A percentile compares a stretch with the other conserved stretches of the same genome.
phyloP scores from a whole-genome alignment of 2,329 filamentous ascomycete genomes.

The Xylaria digitata region DNA sequence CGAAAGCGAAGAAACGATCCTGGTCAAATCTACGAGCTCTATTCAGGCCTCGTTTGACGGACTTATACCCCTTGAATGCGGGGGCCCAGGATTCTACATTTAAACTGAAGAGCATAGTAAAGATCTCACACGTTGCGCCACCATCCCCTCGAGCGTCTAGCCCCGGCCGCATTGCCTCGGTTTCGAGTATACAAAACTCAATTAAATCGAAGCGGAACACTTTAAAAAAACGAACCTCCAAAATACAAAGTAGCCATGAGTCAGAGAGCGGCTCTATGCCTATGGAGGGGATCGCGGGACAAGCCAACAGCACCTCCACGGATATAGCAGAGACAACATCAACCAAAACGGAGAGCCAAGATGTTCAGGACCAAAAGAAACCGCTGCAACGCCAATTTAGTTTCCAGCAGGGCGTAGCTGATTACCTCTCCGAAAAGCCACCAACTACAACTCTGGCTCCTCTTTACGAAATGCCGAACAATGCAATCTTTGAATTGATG shows the following conservation, averaged over 20 bases:
- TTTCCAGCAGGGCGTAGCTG: slow-evolving; percentile 29
- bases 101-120: slow-evolving; percentile 25
- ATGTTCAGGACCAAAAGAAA: slow-evolving; percentile 6
- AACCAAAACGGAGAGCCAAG: neutral
- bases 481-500: slow-evolving; percentile 34
- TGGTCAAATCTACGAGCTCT: slow-evolving; percentile 35
- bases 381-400: slow-evolving; percentile 30
- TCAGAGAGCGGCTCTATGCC: slow-evolving; percentile 11
- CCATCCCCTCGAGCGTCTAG: neutral
- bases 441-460: neutral
- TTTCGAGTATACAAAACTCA: slow-evolving; percentile 6
- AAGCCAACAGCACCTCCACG: slow-evolving; percentile 11
- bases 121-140: slow-evolving; percentile 14
- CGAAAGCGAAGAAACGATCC: slow-evolving; percentile 33
- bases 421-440: slow-evolving; percentile 12
- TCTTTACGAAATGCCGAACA: slow-evolving; percentile 30
- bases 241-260: slow-evolving; percentile 8
- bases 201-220: slow-evolving; percentile 6
- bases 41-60: slow-evolving; percentile 25
- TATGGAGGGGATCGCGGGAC: slow-evolving; percentile 22
- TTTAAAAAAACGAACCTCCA: neutral
- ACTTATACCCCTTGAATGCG: slow-evolving; percentile 17
- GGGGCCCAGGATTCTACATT: slow-evolving; percentile 27
- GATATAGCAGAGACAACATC: neutral
- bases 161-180: neutral